These are phyloP conservation scores for Leucosporidium creatinivorum DNA, from an alignment of 768 basidiomycete species.

Conservation along the genomic window DNA sequence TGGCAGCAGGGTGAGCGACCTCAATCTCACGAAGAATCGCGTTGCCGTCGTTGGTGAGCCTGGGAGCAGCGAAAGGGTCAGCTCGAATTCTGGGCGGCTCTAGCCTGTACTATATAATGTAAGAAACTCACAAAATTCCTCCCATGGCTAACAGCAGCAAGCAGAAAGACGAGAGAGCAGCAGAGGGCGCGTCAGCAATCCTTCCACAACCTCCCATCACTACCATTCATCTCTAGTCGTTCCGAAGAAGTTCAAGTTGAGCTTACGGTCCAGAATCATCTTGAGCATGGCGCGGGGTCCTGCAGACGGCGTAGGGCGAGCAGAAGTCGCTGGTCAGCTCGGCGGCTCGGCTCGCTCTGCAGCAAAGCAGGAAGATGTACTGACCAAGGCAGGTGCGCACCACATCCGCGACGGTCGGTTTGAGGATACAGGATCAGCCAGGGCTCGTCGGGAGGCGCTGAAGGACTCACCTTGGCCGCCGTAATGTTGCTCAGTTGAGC, in stretches of 20 bases:
- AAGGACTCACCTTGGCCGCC: conserved; percentile 71
- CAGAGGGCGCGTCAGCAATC: conserved; percentile 1
- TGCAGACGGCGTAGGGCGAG: background rate
- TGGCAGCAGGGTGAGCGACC: conserved; percentile 94
- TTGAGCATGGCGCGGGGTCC: conserved; percentile 96
- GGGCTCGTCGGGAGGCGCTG: background rate
- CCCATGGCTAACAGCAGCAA: conserved; percentile 57
- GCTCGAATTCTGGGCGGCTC: background rate
- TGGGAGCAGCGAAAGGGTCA: conserved; percentile 40
- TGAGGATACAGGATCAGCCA: conserved; percentile 39
- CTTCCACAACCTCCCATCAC: background rate
- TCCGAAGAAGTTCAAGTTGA: too few relatives aligned
- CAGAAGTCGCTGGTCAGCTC: too few relatives aligned
- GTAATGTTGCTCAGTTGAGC: conserved; percentile 96
- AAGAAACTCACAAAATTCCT: conserved; percentile 68
- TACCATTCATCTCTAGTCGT: too few relatives aligned
- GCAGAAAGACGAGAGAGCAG: background rate
- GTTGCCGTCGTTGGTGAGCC: conserved; percentile 97
- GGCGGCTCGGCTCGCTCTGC: too few relatives aligned
- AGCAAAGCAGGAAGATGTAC: too few relatives aligned
- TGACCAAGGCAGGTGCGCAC: conserved; percentile 81
- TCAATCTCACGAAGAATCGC: conserved; percentile 97
- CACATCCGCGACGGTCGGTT: conserved; percentile 97
- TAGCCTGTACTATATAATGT: background rate
- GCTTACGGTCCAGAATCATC: conserved; percentile 77